These are phyloP conservation scores for Meyerozyma carpophila DNA, from an alignment of 1,139 yeast genomes.

Conservation along the genomic window DNA sequence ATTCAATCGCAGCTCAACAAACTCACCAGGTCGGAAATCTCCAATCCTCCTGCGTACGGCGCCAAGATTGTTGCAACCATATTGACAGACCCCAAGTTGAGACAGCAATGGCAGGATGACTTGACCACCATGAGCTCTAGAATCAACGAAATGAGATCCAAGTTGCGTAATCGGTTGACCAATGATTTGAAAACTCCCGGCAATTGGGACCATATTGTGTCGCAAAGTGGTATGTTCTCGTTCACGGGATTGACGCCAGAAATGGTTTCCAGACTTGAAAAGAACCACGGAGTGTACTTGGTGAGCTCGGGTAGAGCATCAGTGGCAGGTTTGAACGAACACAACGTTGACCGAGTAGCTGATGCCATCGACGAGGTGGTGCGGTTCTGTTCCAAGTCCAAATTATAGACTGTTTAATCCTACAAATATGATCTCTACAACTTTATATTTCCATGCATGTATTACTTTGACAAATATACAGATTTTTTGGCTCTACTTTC, in stretches of 20 bases:
- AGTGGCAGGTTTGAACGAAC: constrained; percentile 85
- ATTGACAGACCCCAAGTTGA: constrained; percentile 58
- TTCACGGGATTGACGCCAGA: constrained; percentile 80
- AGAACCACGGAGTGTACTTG: constrained; percentile 71
- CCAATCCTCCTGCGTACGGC: constrained; percentile 95
- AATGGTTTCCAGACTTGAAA: constrained; percentile 76
- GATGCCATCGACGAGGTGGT: constrained; percentile 79
- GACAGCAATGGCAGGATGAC: constrained; percentile 80
- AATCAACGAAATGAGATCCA: constrained; percentile 70
- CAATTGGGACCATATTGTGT: constrained; percentile 49
- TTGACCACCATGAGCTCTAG: constrained; percentile 85
- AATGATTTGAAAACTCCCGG: constrained; percentile 69
- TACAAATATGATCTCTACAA: neutral
- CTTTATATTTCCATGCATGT: neutral
- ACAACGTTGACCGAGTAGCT: constrained; percentile 77
- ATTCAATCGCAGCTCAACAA: constrained; percentile 72
- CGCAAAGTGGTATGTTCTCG: constrained; percentile 71
- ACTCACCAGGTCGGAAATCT: constrained; percentile 76
- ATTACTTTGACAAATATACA: constrained; percentile 1
- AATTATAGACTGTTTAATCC: constrained; percentile 18
- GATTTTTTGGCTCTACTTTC: constrained; percentile 58
- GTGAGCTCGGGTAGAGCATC: constrained; percentile 88
- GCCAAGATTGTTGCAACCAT: constrained; percentile 85
- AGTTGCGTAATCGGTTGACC: constrained; percentile 57
- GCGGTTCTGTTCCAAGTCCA: constrained; percentile 28